Conservation (phyloP, 2,329 filamentous ascomycete species). For the Corinectria fuckeliana region DNA sequence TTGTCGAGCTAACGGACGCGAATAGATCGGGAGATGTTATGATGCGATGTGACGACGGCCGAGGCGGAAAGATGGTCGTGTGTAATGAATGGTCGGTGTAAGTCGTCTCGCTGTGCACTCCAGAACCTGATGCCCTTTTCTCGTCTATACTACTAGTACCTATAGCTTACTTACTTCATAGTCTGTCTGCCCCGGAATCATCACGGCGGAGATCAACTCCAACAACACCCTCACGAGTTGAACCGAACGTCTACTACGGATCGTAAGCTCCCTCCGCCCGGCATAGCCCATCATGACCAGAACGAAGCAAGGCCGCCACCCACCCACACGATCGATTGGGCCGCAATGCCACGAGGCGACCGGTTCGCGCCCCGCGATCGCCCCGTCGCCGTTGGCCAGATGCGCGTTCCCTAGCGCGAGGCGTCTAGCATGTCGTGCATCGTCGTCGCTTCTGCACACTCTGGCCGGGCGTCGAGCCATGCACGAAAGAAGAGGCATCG, state of each 20-base stretch:
- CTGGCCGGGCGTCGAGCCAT: conserved; percentile 2
- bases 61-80: too few relatives aligned
- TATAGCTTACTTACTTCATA: too few relatives aligned
- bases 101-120: too few relatives aligned
- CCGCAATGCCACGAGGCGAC: conserved; percentile 24
- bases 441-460: conserved; percentile 6
- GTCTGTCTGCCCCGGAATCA: too few relatives aligned
- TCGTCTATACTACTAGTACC: too few relatives aligned
- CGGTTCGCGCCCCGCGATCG: conserved; percentile 17
- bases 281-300: conserved; percentile 8
- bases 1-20: neutral
- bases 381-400: neutral
- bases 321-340: conserved; percentile 25
- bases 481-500: neutral
- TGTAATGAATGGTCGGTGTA: neutral
- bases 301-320: conserved; percentile 6
- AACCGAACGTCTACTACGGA: too few relatives aligned
- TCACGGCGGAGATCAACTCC: too few relatives aligned
- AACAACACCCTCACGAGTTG: too few relatives aligned
- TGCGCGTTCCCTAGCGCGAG: conserved; percentile 4
- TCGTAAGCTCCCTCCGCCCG: too few relatives aligned
- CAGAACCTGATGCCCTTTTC: too few relatives aligned
- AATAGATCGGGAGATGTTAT: neutral
- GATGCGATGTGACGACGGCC: neutral
- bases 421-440: conserved; percentile 20